Evolutionary conservation across 306 rosid species (phyloP).

Genomic region (Carpinus viminea): DNA sequence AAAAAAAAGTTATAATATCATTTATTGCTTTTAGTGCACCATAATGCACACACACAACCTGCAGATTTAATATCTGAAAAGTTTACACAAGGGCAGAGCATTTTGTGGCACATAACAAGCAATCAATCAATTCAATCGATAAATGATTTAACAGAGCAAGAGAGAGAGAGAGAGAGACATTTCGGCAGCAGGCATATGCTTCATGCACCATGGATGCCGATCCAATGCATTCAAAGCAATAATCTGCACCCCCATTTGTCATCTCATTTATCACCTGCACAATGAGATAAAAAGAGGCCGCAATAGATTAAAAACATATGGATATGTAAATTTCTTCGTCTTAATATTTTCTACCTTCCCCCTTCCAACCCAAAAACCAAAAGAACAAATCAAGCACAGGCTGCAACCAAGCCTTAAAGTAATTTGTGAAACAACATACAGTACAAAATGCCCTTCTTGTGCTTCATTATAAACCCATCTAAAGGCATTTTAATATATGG

Average conservation of each 20-base stretch:
- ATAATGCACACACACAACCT: no score
- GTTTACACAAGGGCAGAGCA: neutral
- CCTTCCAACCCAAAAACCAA: neutral
- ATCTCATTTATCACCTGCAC: constrained; percentile 60
- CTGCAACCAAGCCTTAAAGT: no score
- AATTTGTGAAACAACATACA: neutral
- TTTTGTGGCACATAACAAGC: neutral
- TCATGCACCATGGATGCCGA: constrained; percentile 63
- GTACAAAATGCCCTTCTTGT: no score
- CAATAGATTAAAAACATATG: neutral
- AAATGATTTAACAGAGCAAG: neutral
- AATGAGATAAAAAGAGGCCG: neutral
- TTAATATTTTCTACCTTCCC: neutral
- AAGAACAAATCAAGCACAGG: neutral
- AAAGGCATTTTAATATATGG: neutral
- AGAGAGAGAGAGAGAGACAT: constrained; percentile 42
- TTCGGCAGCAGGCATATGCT: constrained; percentile 72
- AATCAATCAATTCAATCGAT: neutral
- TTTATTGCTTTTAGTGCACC: neutral
- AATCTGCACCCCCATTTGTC: constrained; percentile 79
- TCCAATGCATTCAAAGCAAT: constrained; percentile 89
- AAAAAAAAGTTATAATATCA: no score
- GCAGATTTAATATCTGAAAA: neutral
- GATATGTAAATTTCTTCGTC: neutral
- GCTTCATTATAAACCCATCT: neutral